These are phyloP conservation scores for Tricholoma matsutake DNA, from an alignment of 768 basidiomycete genomes.

Conservation along the genomic window DNA sequence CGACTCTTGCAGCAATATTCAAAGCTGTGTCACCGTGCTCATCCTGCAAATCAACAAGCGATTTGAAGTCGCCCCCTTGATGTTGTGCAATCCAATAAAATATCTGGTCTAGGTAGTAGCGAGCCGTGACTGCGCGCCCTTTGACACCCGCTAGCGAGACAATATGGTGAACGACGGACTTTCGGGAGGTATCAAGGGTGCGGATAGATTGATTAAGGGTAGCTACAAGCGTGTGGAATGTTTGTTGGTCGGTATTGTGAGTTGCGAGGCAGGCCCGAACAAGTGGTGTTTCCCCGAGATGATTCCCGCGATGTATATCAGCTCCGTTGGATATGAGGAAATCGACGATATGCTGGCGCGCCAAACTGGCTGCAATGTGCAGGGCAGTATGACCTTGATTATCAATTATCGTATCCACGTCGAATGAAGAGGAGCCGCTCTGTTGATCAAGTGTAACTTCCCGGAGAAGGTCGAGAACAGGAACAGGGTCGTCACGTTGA, in stretches of 20 bases:
- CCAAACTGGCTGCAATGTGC: conserved; percentile 89
- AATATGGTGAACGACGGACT: conserved; percentile 89
- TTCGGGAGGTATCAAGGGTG: conserved; percentile 83
- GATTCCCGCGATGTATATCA: conserved; percentile 89
- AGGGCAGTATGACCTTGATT: conserved; percentile 93
- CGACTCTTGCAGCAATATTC: conserved; percentile 93
- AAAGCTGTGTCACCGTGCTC: conserved; percentile 94
- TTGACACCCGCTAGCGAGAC: conserved; percentile 89
- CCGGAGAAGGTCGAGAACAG: conserved; percentile 62
- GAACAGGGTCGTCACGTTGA: conserved; percentile 62
- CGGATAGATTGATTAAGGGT: conserved; percentile 72
- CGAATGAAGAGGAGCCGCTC: conserved; percentile 32
- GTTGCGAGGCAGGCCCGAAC: conserved; percentile 90
- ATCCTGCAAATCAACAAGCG: conserved; percentile 88
- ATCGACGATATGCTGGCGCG: conserved; percentile 61
- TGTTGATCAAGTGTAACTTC: conserved; percentile 48
- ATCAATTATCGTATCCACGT: conserved; percentile 85
- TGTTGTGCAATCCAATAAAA: conserved; percentile 82
- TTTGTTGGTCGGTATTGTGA: conserved; percentile 76
- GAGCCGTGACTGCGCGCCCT: conserved; percentile 77
- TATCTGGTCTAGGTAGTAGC: conserved; percentile 90
- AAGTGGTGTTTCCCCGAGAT: conserved; percentile 90
- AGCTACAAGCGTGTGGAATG: conserved; percentile 64
- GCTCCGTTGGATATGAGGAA: conserved; percentile 76
- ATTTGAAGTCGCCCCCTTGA: conserved; percentile 72